phyloP scores from a whole-genome alignment of 345 rosid genomes.

The Excoecaria agallocha region DNA sequence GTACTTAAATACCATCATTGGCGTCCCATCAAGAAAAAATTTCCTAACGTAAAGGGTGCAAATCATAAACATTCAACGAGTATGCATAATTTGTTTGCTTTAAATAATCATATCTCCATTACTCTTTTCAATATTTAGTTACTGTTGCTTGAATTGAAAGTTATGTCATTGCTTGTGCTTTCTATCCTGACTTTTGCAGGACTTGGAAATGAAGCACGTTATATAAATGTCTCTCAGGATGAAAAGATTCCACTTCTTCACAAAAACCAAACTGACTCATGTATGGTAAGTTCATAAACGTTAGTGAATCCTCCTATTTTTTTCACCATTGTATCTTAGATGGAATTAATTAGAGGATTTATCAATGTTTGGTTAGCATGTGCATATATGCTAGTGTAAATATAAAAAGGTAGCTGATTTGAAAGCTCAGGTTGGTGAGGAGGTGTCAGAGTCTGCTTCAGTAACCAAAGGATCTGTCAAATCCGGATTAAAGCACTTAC shows the following conservation, averaged over 20 bases:
- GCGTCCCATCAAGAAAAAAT: constrained; percentile 62
- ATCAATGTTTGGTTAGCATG: not conserved
- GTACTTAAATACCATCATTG: constrained; percentile 59
- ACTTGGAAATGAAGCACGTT: constrained; percentile 21
- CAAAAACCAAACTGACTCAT: not conserved
- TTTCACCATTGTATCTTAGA: not conserved
- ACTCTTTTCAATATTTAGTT: not conserved
- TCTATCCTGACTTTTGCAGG: constrained; percentile 21
- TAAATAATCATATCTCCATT: not conserved
- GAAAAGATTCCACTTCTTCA: constrained; percentile 9
- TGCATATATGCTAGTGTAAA: not conserved
- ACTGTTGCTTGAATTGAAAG: too few relatives aligned
- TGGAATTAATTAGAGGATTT: not conserved
- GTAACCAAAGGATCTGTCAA: constrained; percentile 48
- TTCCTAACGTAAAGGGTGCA: constrained; percentile 41
- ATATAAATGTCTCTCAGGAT: constrained; percentile 8
- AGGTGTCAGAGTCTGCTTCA: constrained; percentile 25
- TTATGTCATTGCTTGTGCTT: too few relatives aligned
- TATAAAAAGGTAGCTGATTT: constrained; percentile 19
- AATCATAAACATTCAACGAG: constrained; percentile 28
- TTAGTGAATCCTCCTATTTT: not conserved
- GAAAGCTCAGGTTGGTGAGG: constrained; percentile 41
- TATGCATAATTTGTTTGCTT: constrained; percentile 13
- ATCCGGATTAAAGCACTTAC: constrained; percentile 54
- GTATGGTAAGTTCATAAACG: constrained; percentile 28